Evolutionary conservation across 805 yeast genomes (phyloP), one percentile per base, ranked within the genome.

Genomic region (Yarrowia yakushimensis): DNA sequence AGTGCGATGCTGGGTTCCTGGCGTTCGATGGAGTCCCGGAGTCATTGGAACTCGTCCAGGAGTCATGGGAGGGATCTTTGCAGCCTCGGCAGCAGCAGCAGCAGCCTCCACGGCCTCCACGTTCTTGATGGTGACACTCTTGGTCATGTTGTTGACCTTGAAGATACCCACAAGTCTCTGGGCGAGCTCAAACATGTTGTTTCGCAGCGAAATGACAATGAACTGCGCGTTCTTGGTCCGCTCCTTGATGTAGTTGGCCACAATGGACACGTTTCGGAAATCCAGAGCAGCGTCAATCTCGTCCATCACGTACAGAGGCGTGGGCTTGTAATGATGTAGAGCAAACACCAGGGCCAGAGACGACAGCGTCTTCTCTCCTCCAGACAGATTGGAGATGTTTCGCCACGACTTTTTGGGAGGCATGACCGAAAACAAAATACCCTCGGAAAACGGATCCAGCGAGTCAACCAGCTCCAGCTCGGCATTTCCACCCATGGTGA

Each of bases 401-500:
- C 88, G 88, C 99, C 99, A 94, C 37, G 96, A 86, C 73, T 94
- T 94, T 76, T 91, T 93, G 0, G 99, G 99, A 1, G 99, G 99
- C 99, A 94, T 94, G 6, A 94, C 99, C 73, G 97, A 88, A 74
- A 94, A 94, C 42, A 92, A 77, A 37, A 94, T 92, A 31, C 99
- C 99, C 75, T 94, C 99, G 0, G 97, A 85, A 70, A 94, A 94
- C n/a, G 99, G 99, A 74, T 94, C 98, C 71, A 93, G 81, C 65
- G 96, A 87, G 71, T 94, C 99, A 18, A 91, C 97, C 46, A 93
- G 80, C 73, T 94, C 99, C 34, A 94, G 79, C 73, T 94, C 99
- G 0, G 99, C 99, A 77, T 93, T 94, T 33, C 99, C 99, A 27
- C 99, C 99, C 96, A 93, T 91, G 0, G 99, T 94, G 65, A 94